Percentiles rank a stretch among this genome's conserved stretches.
Conservation (phyloP, 2,329 filamentous ascomycete genomes). For the Magnaporthales sp. region DNA sequence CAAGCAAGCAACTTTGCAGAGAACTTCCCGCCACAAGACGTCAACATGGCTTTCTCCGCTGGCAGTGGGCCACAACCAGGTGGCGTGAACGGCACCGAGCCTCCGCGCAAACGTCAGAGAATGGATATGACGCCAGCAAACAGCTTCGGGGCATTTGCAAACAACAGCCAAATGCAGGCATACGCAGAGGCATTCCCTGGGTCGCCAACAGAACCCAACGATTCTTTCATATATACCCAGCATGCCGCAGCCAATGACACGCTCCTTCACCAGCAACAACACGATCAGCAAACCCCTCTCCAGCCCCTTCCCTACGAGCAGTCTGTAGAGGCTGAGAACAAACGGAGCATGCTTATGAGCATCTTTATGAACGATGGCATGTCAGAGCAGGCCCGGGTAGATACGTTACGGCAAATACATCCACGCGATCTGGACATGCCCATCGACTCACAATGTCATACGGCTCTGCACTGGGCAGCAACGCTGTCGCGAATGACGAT, state of each 20-base stretch:
- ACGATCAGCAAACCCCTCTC: constrained; percentile 50
- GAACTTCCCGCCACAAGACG: constrained; percentile 69
- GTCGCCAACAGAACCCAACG: constrained; percentile 72
- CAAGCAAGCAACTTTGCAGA: constrained; percentile 90
- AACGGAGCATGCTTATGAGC: constrained; percentile 72
- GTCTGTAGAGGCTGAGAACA: constrained; percentile 63
- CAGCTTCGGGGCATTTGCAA: constrained; percentile 34
- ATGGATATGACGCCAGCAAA: constrained; percentile 46
- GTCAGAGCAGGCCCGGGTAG: constrained; percentile 56
- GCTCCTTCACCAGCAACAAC: constrained; percentile 10
- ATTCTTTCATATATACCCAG: constrained; percentile 64
- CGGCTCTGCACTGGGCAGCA: constrained; percentile 91
- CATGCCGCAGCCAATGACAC: constrained; percentile 22
- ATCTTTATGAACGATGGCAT: constrained; percentile 70
- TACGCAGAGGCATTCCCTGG: constrained; percentile 44
- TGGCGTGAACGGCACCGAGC: constrained; percentile 55
- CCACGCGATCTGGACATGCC: constrained; percentile 80
- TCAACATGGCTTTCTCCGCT: constrained; percentile 61
- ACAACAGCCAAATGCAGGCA: constrained; percentile 34
- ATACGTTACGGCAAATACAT: constrained; percentile 66
- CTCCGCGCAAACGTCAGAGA: constrained; percentile 71
- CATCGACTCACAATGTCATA: constrained; percentile 82
- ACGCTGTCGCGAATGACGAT: constrained; percentile 81
- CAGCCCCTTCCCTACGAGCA: constrained; percentile 54
- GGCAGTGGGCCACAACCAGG: constrained; percentile 24